These are phyloP conservation scores for Pseudoneurospora amorphoporcata DNA, from an alignment of 495 filamentous ascomycete species.

Conservation along the genomic window DNA sequence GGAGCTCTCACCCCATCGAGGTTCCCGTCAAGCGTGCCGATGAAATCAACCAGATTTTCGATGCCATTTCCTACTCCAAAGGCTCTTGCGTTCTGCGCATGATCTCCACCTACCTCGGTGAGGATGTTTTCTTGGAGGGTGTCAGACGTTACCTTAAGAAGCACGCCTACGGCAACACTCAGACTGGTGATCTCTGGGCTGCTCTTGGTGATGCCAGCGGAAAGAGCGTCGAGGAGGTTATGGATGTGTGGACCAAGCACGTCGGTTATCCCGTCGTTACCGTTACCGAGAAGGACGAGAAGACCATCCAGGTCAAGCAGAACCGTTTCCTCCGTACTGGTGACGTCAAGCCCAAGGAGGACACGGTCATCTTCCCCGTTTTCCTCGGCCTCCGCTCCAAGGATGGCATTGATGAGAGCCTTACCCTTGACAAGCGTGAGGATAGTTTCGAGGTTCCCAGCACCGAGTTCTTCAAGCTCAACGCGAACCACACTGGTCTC, in stretches of 20 bases:
- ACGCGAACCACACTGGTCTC: slow-evolving; percentile 64
- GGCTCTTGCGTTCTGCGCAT: slow-evolving; percentile 93
- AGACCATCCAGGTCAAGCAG: slow-evolving; percentile 58
- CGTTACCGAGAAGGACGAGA: slow-evolving; percentile 50
- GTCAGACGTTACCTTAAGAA: slow-evolving; percentile 87
- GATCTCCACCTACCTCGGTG: slow-evolving; percentile 92
- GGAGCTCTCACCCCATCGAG: slow-evolving; percentile 94
- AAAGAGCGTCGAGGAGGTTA: slow-evolving; percentile 70
- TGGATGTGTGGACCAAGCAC: slow-evolving; percentile 73
- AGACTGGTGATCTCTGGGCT: slow-evolving; percentile 86
- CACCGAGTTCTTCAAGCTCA: slow-evolving; percentile 67
- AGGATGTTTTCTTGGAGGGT: slow-evolving; percentile 88
- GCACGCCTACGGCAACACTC: slow-evolving; percentile 78
- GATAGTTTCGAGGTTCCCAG: slow-evolving; percentile 55
- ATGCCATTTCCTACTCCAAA: slow-evolving; percentile 96
- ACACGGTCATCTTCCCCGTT: slow-evolving; percentile 67
- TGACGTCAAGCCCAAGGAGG: slow-evolving; percentile 73
- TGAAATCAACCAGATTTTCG: slow-evolving; percentile 97
- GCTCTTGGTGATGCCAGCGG: slow-evolving; percentile 84
- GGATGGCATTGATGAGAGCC: slow-evolving; percentile 49
- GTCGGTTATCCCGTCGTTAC: slow-evolving; percentile 65
- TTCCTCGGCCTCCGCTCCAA: slow-evolving; percentile 61
- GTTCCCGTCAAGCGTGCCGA: slow-evolving; percentile 91
- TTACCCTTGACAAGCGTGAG: slow-evolving; percentile 64
- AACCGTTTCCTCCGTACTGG: slow-evolving; percentile 67